Base-by-base conservation (phyloP, 805 yeast genomes). In the Suhomyces prunicola region DNA sequence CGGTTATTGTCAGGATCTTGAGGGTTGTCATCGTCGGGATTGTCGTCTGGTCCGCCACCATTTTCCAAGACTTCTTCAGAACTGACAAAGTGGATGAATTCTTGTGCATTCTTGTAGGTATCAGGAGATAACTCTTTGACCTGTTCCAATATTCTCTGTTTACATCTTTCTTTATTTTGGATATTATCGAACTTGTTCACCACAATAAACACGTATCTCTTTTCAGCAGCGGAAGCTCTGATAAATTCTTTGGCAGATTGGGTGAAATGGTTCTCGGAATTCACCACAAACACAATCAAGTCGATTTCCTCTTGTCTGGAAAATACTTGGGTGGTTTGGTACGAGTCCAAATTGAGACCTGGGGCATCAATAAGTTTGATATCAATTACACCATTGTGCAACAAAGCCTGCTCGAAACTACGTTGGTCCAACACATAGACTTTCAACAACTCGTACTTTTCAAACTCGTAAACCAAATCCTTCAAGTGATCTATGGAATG, bases 221-320 rank as follows among this genome's bases (percentile, higher is more conserved):
- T 93, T 62, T 94, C 99, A 50, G 86, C 85, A 1, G 97, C 91
- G 0, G 97, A 96, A 39, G 89, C 83, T 2, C 93, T 78, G 50
- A 94, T 90, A 64, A 94, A 96, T 64, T 94, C 99, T 59, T 90
- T 87, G 0, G 97, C 98, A 0, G 96, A 88, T 53, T 91, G 74
- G 0, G 99, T 94, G 66, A 94, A 88, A 65, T 94, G 97, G 63
- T 94, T 96, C 64, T 92, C 98, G 0, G 99, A 96, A 67, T 87
- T 89, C 2, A 94, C 97, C 2, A 96, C 98, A 74, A 94, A 96
- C 0, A 94, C 93, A 3, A 94, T 97, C 58, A 94, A 77, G 67
- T 94, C 99, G 56, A 94, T 94, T 64, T 94, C 99, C 64, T 94
- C 98, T 72, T 94, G 98, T 55, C 97, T 83, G 1, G 97, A 87